Conservation (phyloP, 495 filamentous ascomycete genomes). For the Cryomyces minteri region DNA sequence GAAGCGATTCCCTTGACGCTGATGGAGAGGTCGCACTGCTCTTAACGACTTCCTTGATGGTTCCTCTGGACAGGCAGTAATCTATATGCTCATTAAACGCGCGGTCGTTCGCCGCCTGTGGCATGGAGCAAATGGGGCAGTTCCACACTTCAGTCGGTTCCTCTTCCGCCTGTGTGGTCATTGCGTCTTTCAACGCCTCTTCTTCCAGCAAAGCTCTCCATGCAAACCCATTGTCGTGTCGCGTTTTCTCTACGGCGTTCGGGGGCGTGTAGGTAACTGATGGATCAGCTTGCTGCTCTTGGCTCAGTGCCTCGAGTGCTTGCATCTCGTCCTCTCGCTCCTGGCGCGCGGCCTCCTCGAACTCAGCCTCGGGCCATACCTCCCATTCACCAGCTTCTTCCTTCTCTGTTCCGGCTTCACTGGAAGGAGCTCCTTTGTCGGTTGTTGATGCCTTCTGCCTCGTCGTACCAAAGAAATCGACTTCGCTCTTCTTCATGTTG, state of each 20-base stretch:
- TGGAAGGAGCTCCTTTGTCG: background rate
- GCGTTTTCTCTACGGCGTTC: background rate
- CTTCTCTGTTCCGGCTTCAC: constrained; percentile 1
- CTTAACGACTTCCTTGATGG: constrained; percentile 66
- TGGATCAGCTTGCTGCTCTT: constrained; percentile 25
- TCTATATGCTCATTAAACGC: constrained; percentile 90
- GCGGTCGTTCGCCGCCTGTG: constrained; percentile 56
- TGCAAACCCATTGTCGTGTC: constrained; percentile 23
- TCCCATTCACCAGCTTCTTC: constrained; percentile 35
- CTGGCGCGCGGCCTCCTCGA: constrained; percentile 43
- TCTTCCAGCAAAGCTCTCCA: constrained; percentile 19
- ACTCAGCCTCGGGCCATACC: constrained; percentile 48
- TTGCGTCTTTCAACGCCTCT: constrained; percentile 1
- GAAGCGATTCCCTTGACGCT: background rate
- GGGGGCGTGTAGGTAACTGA: background rate
- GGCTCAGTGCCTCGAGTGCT: constrained; percentile 42
- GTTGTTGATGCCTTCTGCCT: constrained; percentile 8
- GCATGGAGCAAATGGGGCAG: constrained; percentile 68
- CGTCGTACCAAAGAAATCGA: constrained; percentile 57
- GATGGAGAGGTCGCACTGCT: constrained; percentile 10
- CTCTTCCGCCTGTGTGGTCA: constrained; percentile 9
- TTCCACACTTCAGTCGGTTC: constrained; percentile 40
- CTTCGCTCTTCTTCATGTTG: constrained; percentile 55
- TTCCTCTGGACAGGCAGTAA: constrained; percentile 68
- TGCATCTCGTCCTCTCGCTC: constrained; percentile 48